A percentile compares a stretch with the other conserved stretches of the same genome.
phyloP scores from a whole-genome alignment of 1,139 yeast genomes.

The Barnettozyma hawaiiensis region DNA sequence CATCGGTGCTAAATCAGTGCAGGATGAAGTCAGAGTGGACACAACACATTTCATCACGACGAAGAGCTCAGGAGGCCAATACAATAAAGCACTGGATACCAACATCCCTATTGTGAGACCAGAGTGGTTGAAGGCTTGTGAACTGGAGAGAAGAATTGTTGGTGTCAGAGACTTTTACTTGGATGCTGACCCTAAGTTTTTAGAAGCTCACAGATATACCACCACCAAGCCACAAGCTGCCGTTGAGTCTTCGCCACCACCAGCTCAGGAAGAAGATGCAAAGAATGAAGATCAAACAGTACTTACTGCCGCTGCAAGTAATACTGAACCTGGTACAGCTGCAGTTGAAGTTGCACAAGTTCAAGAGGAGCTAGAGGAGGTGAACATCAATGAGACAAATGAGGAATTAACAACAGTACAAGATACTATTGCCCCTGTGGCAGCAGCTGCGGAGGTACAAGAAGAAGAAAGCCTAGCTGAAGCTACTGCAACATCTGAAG shows the following conservation, averaged over 20 bases:
- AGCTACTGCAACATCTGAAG: background rate
- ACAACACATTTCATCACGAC: slow-evolving; percentile 94
- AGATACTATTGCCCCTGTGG: slow-evolving; percentile 18
- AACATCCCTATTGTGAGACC: slow-evolving; percentile 95
- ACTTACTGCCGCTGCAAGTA: background rate
- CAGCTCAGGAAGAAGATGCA: background rate
- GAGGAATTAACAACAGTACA: slow-evolving; percentile 11
- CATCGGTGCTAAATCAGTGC: slow-evolving; percentile 85
- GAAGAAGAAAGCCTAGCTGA: background rate
- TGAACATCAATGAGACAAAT: slow-evolving; percentile 3
- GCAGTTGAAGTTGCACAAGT: background rate
- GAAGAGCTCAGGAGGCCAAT: slow-evolving; percentile 54
- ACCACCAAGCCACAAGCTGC: background rate
- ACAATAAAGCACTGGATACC: slow-evolving; percentile 72
- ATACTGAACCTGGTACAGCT: slow-evolving; percentile 14
- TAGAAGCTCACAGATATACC: slow-evolving; percentile 29
- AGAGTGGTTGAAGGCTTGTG: slow-evolving; percentile 96
- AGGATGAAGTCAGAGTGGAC: slow-evolving; percentile 69
- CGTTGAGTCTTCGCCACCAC: background rate
- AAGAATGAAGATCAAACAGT: slow-evolving; percentile 1
- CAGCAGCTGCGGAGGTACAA: no score
- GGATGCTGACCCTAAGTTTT: slow-evolving; percentile 35
- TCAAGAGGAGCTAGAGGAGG: slow-evolving; percentile 5
- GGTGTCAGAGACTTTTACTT: slow-evolving; percentile 86
- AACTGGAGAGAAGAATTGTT: slow-evolving; percentile 78